phyloP scores from a whole-genome alignment of 1,284 basidiomycete genomes.

The Lentinus polychrous region DNA sequence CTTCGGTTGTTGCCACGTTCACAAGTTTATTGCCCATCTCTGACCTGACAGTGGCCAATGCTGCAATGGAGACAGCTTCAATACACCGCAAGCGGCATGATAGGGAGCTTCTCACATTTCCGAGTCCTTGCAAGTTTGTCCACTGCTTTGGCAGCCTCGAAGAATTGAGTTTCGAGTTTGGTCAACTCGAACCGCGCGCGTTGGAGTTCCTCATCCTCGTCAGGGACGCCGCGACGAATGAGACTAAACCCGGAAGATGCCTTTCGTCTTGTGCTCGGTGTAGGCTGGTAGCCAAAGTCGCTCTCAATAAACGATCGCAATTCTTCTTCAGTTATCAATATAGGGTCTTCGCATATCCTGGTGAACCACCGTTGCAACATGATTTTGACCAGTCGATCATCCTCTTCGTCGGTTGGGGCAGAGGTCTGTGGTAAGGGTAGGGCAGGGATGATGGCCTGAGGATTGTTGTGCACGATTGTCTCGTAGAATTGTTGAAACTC shows the following conservation, averaged over 20 bases:
- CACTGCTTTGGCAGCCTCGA: slow-evolving; percentile 81
- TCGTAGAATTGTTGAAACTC: slow-evolving; percentile 93
- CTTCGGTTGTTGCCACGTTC: slow-evolving; percentile 83
- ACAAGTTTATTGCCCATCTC: slow-evolving; percentile 88
- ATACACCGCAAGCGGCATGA: neutral
- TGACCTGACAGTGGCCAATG: slow-evolving; percentile 65
- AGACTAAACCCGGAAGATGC: slow-evolving; percentile 60
- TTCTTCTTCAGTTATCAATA: slow-evolving; percentile 84
- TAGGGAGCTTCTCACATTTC: slow-evolving; percentile 47
- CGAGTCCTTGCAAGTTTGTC: slow-evolving; percentile 78
- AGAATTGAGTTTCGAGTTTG: slow-evolving; percentile 84
- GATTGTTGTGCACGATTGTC: slow-evolving; percentile 74
- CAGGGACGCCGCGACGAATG: slow-evolving; percentile 66
- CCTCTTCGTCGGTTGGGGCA: slow-evolving; percentile 92
- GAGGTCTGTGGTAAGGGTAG: slow-evolving; percentile 88
- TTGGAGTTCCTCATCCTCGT: slow-evolving; percentile 82
- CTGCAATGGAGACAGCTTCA: slow-evolving; percentile 30
- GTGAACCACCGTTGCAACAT: slow-evolving; percentile 92
- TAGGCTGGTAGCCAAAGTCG: slow-evolving; percentile 90
- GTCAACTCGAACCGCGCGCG: slow-evolving; percentile 86
- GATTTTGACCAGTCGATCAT: slow-evolving; percentile 87
- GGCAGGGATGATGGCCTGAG: slow-evolving; percentile 89
- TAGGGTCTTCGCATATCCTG: slow-evolving; percentile 83
- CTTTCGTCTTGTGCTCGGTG: slow-evolving; percentile 67
- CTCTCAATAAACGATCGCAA: slow-evolving; percentile 88